Evolutionary conservation across 495 filamentous ascomycete species (phyloP), one percentile per base, ranked within the genome.

Genomic region (Penicillium odoratum): DNA sequence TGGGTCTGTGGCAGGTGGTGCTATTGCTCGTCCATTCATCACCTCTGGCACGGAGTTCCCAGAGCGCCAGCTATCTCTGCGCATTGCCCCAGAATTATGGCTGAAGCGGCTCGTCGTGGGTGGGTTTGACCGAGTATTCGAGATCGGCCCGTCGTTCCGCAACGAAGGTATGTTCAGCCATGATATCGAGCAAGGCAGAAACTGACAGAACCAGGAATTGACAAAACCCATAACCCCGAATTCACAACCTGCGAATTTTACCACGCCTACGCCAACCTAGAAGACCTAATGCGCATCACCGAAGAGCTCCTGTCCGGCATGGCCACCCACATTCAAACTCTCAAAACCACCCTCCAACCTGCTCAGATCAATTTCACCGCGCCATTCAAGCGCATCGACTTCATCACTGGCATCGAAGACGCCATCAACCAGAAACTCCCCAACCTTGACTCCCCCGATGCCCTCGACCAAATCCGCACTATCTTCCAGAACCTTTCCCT

Each of bases 171-270:
- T 45, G 68, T 56, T 10, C 28, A 48, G 26, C 25, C 26, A 4
- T 16, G 28, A 5, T 25, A 48, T 8, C 15, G 28, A 25, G 21
- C 44, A 48, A 45, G 36, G 25, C 7, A 42, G 9, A 45, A 13
- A 45, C 50, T 61, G 9, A 65, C 13, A 18, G 28, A 36, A 30
- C 6, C 42, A 86, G 83, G 86, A 9, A 71, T 97, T 40, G 94
- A 98, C 73, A 83, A 86, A 26, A 96, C 90, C 0, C 94, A 97
- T 72, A 98, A 98, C 66, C 92, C 94, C 6, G 94, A 98, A 70
- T 98, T 97, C 75, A 92, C 89, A 26, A 97, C 88, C 34, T 97
- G 93, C 78, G 94, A 98, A 74, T 97, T 97, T 80, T 98, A 98
- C 72, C 83, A 87, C 51, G 85, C 91, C 11, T 97, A 92, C 63